Evolutionary conservation across 2,329 filamentous ascomycete species (phyloP), one percentile per base, ranked within the genome.

Genomic region (Mycosphaerella sp.): DNA sequence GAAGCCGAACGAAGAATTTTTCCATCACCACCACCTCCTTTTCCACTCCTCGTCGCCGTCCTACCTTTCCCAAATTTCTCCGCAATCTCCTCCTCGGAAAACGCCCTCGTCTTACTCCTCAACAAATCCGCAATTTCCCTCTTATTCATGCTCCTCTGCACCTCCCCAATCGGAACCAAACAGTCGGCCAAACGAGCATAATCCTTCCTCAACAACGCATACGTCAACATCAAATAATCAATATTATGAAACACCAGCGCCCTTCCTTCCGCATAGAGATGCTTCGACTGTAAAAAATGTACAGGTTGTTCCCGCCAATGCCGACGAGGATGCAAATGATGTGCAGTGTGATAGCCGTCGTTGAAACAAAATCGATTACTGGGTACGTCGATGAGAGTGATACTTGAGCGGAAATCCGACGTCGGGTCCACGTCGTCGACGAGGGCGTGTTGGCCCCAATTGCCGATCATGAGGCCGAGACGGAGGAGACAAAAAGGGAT

Each of bases 311-410:
- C 85, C 54, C 87, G 83, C 87, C 87, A 92, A 73, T 91, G 88
- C 1, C 87, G 81, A 29, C 81, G 78, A 0, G 86, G 87, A 70
- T 90, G 89, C 48, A 90, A 79, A 64, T 90, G 87, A 66, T 90
- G 87, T 14, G 85, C 88, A 6, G 86, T 90, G 70, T 90, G 86
- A 69, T 89, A 90, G 59, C 87, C 87, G 63, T 90, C 87, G 63
- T 91, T 90, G 78, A 85, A 90, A 73, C 85, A 91, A 70, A 85
- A 85, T 36, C 87, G 84, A 69, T 91, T 91, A 70, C 86, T 89
- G 6, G 84, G 77, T 6, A 91, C 86, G 64, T 92, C 87, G 51
- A 92, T 83, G 23, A 92, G 67, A 0, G 87, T 91, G 60, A 91
- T 87, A 68, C 86, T 90, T 0, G 85, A 89, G 36, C 86, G 78